Base-by-base conservation (phyloP, 2,329 filamentous ascomycete species). In the Hyphodiscus sp. region DNA sequence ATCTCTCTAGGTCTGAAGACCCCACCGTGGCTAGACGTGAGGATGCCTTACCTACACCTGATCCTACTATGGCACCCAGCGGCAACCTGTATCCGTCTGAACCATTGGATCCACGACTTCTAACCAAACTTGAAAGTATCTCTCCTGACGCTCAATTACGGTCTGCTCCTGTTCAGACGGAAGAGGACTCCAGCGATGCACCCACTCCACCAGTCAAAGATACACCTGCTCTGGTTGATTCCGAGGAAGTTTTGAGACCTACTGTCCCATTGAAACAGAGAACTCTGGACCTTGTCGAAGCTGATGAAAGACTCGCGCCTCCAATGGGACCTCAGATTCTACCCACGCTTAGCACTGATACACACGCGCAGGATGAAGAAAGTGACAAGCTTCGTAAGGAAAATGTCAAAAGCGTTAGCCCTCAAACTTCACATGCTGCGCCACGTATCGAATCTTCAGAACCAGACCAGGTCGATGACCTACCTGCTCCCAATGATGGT, bases 371-470 rank as follows among this genome's bases (percentile, higher is more conserved):
- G 43, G 61, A 67, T 54, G 81, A 85, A 59, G 86, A 90, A 63
- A 90, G 80, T 62, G 87, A 91, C 59, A 76, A 80, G 52, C 68
- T 91, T 46, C 78, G 83, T 26, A 85, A 89, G 55, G 88, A 91
- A 62, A 91, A 91, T 51, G 82, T 89, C 50, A 82, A 80, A 54
- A 87, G 82, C 43, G 73, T 91, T 1, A 83, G 77, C 51, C 78
- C 83, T 0, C 66, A 73, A 13, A 70, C 70, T 29, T 63, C 70
- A 6, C 47, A 61, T 46, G 46, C 63, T 7, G 52, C 51, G 42
- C 49, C 20, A 15, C 46, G 49, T 13, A 49, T 53, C 16, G 58
- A 63, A 19, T 57, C 50, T 26, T 44, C 47, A 18, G 11, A 51
- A 11, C 38, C 50, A 23, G 53, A 57, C 41, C 45, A 49, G 13